These are phyloP conservation scores for Earliella scabrosa DNA, from an alignment of 1,284 basidiomycete species.

Conservation along the genomic window DNA sequence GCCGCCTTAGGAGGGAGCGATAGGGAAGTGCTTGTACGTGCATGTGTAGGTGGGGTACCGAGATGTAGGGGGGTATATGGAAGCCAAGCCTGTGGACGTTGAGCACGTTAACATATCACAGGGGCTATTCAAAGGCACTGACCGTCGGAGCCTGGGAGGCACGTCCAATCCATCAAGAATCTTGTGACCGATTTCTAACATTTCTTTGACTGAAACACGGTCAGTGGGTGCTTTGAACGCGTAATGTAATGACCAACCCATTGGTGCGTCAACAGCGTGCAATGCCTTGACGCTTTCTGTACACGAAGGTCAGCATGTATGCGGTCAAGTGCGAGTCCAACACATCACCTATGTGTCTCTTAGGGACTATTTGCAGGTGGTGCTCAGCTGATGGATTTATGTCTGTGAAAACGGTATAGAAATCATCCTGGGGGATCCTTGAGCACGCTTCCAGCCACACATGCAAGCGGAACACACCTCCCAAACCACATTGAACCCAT, in stretches of 20 bases:
- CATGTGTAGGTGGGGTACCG: conserved; percentile 81
- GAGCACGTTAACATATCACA: conserved; percentile 1
- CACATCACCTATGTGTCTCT: conserved; percentile 57
- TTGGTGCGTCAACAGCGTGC: conserved; percentile 44
- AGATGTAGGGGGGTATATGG: conserved; percentile 83
- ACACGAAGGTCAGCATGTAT: background rate
- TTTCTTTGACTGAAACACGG: conserved; percentile 52
- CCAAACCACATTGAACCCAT: conserved; percentile 64
- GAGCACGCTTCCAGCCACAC: background rate
- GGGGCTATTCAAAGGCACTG: conserved; percentile 36
- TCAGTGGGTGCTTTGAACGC: background rate
- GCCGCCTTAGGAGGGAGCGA: conserved; percentile 42
- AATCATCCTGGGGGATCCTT: conserved; percentile 48
- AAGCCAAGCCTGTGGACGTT: conserved; percentile 64
- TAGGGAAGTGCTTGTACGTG: conserved; percentile 80
- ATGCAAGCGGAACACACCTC: conserved; percentile 47
- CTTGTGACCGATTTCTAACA: conserved; percentile 62
- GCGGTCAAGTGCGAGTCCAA: background rate
- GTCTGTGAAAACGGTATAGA: conserved; percentile 68
- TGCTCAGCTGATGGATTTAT: conserved; percentile 60
- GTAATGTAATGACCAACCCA: conserved; percentile 44
- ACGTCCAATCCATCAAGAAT: conserved; percentile 53
- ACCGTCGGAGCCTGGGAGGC: conserved; percentile 43
- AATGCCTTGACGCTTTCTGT: conserved; percentile 29
- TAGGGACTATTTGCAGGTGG: conserved; percentile 72